Base-by-base conservation (phyloP, 108 stramenopile species). In the Skeletonema grethae region DNA sequence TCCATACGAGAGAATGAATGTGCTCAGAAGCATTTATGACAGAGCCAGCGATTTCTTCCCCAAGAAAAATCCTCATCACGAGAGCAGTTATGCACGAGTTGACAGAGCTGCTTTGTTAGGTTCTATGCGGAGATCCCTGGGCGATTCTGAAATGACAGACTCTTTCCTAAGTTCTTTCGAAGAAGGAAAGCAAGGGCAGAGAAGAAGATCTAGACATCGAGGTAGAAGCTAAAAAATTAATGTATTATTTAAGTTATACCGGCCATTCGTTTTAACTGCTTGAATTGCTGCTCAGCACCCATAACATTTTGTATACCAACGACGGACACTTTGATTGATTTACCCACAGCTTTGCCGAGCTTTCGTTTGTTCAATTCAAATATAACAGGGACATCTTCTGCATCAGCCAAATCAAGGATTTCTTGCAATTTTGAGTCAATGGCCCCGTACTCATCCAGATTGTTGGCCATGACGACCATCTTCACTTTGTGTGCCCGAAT, bases 241-340 rank as follows among this genome's bases (percentile, higher is more conserved):
- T n/a, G n/a, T n/a, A n/a, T n/a, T n/a, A n/a, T 11, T 61, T 70
- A 74, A 10, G 58, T 20, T 32, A 76, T 16, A 61, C 70, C 70
- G 7, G 72, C 12, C 35, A 79, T 79, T 46, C 57, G 61, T 38
- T 57, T 81, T 48, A 98, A 69, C 76, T 94, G 84, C 62, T 97
- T 97, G 46, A 90, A 92, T 28, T 87, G 84, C 56, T 96, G 93
- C 60, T 95, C 61, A n/a, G 96, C 97, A 24, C 97, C 97, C 35
- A 96, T 96, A 7, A 92, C 87, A 70, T 86, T 94, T 78, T 97
- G 94, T 3, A 98, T 80, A 3, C 95, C 97, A 4, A 98, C 88
- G 10, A 90, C 94, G 15, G 91, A 84, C 15, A 97, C 83, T 81
- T 96, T 94, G 70, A 96, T 88, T 5, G 70, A 80, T 66, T 98